These are phyloP conservation scores for Pseudogymnoascus sp. DNA, from an alignment of 2,329 filamentous ascomycete species.

Conservation along the genomic window DNA sequence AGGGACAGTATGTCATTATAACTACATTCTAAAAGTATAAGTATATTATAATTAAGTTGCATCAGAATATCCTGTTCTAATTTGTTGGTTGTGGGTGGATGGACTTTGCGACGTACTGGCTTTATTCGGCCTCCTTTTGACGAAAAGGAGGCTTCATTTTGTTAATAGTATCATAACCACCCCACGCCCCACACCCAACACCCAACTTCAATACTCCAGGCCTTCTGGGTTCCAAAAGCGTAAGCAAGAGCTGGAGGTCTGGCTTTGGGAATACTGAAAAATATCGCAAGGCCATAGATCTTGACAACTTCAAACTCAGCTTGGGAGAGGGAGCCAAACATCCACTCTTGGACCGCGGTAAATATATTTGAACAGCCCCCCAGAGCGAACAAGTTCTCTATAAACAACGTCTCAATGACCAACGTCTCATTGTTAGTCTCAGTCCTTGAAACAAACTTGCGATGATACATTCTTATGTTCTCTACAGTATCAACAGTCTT, in stretches of 20 bases:
- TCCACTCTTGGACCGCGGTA: slow-evolving; percentile 84
- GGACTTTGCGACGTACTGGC: neutral
- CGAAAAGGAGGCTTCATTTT: neutral
- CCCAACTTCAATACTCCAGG: neutral
- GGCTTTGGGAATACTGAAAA: slow-evolving; percentile 32
- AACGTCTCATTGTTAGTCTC: slow-evolving; percentile 40
- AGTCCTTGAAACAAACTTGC: too few relatives aligned
- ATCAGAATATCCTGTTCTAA: neutral
- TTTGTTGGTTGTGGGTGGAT: neutral
- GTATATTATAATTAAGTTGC: neutral
- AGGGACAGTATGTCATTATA: neutral
- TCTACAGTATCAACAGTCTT: neutral
- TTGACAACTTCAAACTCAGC: slow-evolving; percentile 83
- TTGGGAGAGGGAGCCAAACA: slow-evolving; percentile 69
- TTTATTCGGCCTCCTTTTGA: slow-evolving; percentile 1
- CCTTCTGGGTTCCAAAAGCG: neutral
- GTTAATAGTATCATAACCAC: neutral
- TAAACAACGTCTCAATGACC: slow-evolving; percentile 94
- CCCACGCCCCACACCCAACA: neutral
- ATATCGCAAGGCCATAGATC: slow-evolving; percentile 50
- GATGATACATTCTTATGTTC: neutral
- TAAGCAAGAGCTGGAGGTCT: slow-evolving; percentile 33
- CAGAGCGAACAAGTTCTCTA: slow-evolving; percentile 76
- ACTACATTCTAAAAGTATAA: neutral
- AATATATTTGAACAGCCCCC: slow-evolving; percentile 92